Conservation (phyloP, 2,329 filamentous ascomycete species). For the Thielaviopsis cerberus region DNA sequence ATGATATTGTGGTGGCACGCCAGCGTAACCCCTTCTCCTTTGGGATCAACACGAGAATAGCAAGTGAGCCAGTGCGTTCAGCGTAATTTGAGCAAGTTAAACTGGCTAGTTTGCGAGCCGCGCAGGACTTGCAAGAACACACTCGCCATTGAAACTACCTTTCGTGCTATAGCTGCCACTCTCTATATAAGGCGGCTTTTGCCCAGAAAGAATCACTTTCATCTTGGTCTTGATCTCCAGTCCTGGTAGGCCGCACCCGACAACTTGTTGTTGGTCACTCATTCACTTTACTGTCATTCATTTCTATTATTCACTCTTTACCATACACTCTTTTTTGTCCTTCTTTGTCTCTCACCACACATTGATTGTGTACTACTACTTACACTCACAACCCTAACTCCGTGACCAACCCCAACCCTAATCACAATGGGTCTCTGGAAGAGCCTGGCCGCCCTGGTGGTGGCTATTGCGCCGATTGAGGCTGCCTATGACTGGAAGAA, state of each 20-base stretch:
- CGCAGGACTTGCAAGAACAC: neutral
- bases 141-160: neutral
- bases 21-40: too few relatives aligned
- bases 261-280: neutral
- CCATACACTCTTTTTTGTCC: neutral
- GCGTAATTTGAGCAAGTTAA: neutral
- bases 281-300: neutral
- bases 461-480: constrained; percentile 15
- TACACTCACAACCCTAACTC: neutral
- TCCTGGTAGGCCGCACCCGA: neutral
- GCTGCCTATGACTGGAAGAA: constrained; percentile 28
- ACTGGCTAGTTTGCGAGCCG: neutral
- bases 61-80: too few relatives aligned
- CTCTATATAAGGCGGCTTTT: neutral
- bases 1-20: too few relatives aligned
- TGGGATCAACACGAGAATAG: too few relatives aligned
- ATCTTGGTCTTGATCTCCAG: neutral
- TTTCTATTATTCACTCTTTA: too few relatives aligned
- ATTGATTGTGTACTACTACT: neutral
- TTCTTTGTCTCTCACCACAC: neutral
- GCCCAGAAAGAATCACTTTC: neutral
- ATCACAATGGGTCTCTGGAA: neutral
- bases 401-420: neutral
- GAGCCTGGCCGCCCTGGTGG: constrained; percentile 9
- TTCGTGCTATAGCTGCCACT: neutral